Evolutionary conservation across 306 rosid species (phyloP).

Genomic region (Rosa persica): DNA sequence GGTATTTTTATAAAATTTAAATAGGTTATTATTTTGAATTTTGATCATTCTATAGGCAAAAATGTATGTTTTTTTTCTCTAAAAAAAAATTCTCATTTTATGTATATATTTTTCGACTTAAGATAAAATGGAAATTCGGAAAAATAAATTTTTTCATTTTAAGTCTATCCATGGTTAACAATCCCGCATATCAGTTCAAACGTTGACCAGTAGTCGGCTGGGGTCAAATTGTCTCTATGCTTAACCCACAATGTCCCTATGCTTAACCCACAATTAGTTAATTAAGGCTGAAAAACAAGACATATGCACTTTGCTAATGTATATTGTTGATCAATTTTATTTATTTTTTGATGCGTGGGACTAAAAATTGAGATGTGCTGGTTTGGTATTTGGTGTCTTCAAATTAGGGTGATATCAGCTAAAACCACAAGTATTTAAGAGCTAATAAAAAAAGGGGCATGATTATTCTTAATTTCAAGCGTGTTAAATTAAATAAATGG

Average conservation of each 20-base stretch:
- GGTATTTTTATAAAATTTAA: conserved; percentile 5
- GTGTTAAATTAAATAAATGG: neutral
- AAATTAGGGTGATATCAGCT: conserved; percentile 44
- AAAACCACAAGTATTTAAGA: conserved; percentile 2
- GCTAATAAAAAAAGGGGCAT: neutral
- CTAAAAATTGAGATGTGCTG: conserved; percentile 36
- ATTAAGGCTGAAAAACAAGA: conserved; percentile 6
- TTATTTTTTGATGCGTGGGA: conserved; percentile 19
- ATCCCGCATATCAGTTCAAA: neutral
- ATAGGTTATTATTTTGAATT: conserved; percentile 32
- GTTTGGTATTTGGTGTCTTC: conserved; percentile 46
- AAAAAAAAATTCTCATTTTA: neutral
- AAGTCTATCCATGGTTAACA: neutral
- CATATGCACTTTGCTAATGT: neutral
- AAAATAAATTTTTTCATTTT: neutral
- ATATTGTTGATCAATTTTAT: neutral
- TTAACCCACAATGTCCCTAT: conserved; percentile 20
- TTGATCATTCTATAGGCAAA: neutral
- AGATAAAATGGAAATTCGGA: neutral
- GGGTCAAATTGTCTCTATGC: conserved; percentile 29
- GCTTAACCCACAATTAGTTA: conserved; percentile 26
- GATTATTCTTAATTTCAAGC: conserved; percentile 3
- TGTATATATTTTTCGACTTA: too few relatives aligned
- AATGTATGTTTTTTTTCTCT: neutral
- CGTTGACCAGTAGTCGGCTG: conserved; percentile 32